Evolutionary conservation across 495 filamentous ascomycete species (phyloP), one percentile per base, ranked within the genome.

Genomic region (Trichoderma reesei): DNA sequence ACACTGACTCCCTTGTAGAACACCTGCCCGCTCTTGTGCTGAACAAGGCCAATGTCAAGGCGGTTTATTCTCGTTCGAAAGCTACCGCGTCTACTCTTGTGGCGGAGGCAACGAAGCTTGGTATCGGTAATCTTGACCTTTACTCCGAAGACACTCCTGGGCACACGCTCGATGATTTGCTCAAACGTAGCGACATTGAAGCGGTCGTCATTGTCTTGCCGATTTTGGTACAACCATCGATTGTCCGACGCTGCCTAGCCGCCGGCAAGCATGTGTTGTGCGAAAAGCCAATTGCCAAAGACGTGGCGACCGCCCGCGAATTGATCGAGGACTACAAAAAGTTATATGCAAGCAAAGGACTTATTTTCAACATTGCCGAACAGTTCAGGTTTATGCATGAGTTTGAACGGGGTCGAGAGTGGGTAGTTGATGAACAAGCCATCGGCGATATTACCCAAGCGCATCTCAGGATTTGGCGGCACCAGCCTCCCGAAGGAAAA

Each of bases 281-380:
- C n/a, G 90, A 95, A 74, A 95, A 94, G 72, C 90, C 90, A 14
- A 83, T 93, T 42, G 89, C 89, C 0, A 80, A 82, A 68, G 84
- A 90, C 69, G 68, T 90, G n/a, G 75, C 77, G 3, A 77, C 82
- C 0, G 90, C 87, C 8, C 76, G 78, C 48, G 78, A 85, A 41
- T 78, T 94, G 37, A 71, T 90, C 41, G 62, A 77, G 8, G 89
- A 83, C 79, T 90, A 88, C 68, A 72, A 80, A 59, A 68, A 73
- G 41, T 76, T 80, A 13, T 79, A 81, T 36, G 60, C 64, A 39
- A 65, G 68, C 62, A 76, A 74, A 1, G 72, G 72, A 59, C 80
- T 81, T 62, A 76, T 80, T 0, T 88, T 88, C 76, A 79, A 76
- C 26, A 85, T 93, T 16, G 90, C 87, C 0, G 90, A 93, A 76